phyloP scores from a whole-genome alignment of 352 stramenopile genomes.

The Globisporangium abappressorium region DNA sequence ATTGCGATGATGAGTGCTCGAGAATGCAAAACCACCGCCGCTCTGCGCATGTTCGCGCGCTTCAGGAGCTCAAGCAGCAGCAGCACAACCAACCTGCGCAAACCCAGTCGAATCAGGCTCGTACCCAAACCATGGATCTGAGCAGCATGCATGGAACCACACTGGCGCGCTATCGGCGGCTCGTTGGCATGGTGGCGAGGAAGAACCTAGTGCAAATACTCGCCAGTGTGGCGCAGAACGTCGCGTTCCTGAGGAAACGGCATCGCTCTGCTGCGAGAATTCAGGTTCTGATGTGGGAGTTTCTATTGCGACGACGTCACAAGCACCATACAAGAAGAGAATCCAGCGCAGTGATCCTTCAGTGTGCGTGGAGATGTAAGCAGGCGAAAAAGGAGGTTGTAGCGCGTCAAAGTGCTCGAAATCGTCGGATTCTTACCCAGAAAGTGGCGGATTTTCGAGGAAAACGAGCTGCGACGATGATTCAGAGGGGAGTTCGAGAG shows the following conservation, averaged over 20 bases:
- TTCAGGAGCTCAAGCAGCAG: neutral
- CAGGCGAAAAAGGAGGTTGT: neutral
- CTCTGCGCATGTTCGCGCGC: neutral
- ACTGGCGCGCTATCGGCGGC: constrained; percentile 1
- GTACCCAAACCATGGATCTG: neutral
- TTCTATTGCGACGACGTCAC: neutral
- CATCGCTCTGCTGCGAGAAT: neutral
- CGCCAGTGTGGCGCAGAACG: neutral
- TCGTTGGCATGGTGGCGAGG: neutral
- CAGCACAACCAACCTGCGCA: neutral
- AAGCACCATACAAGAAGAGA: no score
- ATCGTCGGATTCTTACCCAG: neutral
- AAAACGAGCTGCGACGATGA: neutral
- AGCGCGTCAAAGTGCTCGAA: neutral
- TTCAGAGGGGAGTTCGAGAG: neutral
- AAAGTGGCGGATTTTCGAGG: neutral
- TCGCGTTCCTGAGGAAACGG: neutral
- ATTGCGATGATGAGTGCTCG: neutral
- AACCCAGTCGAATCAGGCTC: neutral
- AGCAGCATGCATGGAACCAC: constrained; percentile 4
- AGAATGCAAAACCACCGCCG: neutral
- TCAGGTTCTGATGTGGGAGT: neutral
- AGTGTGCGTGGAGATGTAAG: neutral
- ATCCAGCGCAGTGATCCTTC: neutral
- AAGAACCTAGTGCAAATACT: neutral